These are phyloP conservation scores for Fonsecaea nubica DNA, from an alignment of 2,329 filamentous ascomycete species.

Conservation along the genomic window DNA sequence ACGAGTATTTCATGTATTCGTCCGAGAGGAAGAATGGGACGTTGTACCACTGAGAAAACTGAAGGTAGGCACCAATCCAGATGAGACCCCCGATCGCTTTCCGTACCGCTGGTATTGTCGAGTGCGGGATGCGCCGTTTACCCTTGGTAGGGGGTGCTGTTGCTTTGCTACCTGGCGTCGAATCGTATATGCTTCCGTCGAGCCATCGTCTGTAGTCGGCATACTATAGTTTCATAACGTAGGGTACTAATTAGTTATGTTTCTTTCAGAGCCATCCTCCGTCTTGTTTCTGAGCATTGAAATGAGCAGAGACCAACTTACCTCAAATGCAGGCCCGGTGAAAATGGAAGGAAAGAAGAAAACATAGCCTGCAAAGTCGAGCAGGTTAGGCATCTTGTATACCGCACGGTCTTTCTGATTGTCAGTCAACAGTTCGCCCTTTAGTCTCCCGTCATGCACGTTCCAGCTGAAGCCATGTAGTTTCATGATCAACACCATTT, in stretches of 20 bases:
- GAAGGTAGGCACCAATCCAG: constrained; percentile 81
- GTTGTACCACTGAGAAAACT: constrained; percentile 72
- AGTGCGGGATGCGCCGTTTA: constrained; percentile 90
- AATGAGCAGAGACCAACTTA: neutral
- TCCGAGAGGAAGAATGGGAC: constrained; percentile 69
- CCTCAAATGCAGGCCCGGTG: constrained; percentile 87
- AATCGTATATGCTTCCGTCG: constrained; percentile 91
- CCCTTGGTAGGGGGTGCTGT: constrained; percentile 79
- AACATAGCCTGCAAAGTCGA: constrained; percentile 89
- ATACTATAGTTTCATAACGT: constrained; percentile 55
- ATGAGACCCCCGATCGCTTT: constrained; percentile 75
- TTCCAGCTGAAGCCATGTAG: constrained; percentile 98
- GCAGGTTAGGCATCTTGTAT: constrained; percentile 71
- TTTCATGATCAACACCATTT: constrained; percentile 99
- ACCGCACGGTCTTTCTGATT: constrained; percentile 84
- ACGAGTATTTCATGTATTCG: constrained; percentile 69
- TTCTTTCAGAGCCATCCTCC: neutral
- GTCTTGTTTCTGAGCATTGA: neutral
- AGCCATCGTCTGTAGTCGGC: constrained; percentile 92
- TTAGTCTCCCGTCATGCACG: constrained; percentile 85
- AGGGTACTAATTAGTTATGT: neutral
- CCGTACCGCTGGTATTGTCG: constrained; percentile 79
- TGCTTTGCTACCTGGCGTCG: constrained; percentile 74
- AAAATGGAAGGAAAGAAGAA: constrained; percentile 94
- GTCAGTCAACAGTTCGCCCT: constrained; percentile 79